These are phyloP conservation scores for Trapa incisa DNA, from an alignment of 345 rosid genomes.

Conservation along the genomic window DNA sequence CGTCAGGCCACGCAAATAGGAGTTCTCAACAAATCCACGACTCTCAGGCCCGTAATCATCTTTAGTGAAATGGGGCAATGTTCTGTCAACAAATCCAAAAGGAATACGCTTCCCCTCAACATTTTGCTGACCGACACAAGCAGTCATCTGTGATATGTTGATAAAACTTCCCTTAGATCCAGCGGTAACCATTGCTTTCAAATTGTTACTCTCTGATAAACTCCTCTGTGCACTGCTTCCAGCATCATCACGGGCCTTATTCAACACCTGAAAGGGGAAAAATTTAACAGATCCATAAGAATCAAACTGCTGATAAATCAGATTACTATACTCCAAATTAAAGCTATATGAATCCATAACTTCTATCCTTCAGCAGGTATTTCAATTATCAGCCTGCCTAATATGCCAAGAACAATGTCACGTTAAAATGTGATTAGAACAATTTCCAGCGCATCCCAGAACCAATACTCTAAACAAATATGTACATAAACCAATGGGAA, in stretches of 20 bases:
- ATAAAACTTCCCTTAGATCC: conserved; percentile 99
- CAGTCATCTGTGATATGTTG: conserved; percentile 97
- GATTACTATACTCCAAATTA: not conserved
- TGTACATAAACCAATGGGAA: not conserved
- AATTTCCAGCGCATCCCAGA: not conserved
- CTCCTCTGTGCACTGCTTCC: conserved; percentile 95
- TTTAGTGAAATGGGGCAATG: conserved; percentile 92
- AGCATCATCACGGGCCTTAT: conserved; percentile 98
- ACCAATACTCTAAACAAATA: not conserved
- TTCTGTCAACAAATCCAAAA: conserved; percentile 77
- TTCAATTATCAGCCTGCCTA: not conserved
- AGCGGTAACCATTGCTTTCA: conserved; percentile 98
- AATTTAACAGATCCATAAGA: not conserved
- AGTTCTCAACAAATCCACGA: conserved; percentile 98
- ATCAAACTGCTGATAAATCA: not conserved
- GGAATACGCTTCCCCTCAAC: conserved; percentile 99
- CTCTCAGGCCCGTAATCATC: conserved; percentile 97
- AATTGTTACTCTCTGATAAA: conserved; percentile 94
- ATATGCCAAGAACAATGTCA: not conserved
- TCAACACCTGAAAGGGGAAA: conserved; percentile 46
- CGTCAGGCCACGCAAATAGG: conserved; percentile 91
- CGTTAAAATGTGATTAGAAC: not conserved
- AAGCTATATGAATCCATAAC: not conserved
- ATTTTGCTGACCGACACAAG: conserved; percentile 99
- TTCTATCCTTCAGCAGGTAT: not conserved